Conservation (phyloP, 2,329 filamentous ascomycete species). For the Penicillium fuscoglaucum region DNA sequence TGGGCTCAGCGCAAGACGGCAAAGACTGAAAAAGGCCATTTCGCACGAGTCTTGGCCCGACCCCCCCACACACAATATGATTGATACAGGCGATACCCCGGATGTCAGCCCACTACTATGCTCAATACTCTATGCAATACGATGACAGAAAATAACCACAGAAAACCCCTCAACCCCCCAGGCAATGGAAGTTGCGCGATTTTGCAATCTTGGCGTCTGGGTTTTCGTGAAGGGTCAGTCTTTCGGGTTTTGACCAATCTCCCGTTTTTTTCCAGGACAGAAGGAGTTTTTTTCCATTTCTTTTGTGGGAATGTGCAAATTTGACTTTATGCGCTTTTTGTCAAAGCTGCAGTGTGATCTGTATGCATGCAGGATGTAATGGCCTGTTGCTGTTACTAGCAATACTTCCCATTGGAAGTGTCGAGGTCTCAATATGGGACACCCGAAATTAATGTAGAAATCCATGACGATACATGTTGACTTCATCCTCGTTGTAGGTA, state of each 20-base stretch:
- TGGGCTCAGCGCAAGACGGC: slow-evolving; percentile 17
- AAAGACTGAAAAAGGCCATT: slow-evolving; percentile 18
- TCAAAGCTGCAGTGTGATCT: not conserved
- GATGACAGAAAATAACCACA: not conserved
- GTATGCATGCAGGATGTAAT: not conserved
- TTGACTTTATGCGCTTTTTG: not conserved
- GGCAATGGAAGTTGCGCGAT: not conserved
- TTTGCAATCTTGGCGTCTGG: not conserved
- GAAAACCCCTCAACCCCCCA: not conserved
- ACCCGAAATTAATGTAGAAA: not conserved
- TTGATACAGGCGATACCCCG: slow-evolving; percentile 4
- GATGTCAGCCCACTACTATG: not conserved
- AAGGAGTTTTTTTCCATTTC: not conserved
- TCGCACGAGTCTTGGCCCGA: not conserved
- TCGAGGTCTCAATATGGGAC: not conserved
- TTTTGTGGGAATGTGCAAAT: not conserved
- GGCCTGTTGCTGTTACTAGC: not conserved
- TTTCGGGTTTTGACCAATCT: not conserved
- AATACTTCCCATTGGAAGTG: not conserved
- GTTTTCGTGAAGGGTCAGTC: not conserved
- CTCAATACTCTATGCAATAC: not conserved
- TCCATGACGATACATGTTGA: not conserved
- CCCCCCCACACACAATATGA: not conserved
- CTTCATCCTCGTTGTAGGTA: not conserved
- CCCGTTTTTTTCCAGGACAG: not conserved